Evolutionary conservation across 371 early-diverging fungal species (phyloP).

Genomic region (Rhizopus delemar): DNA sequence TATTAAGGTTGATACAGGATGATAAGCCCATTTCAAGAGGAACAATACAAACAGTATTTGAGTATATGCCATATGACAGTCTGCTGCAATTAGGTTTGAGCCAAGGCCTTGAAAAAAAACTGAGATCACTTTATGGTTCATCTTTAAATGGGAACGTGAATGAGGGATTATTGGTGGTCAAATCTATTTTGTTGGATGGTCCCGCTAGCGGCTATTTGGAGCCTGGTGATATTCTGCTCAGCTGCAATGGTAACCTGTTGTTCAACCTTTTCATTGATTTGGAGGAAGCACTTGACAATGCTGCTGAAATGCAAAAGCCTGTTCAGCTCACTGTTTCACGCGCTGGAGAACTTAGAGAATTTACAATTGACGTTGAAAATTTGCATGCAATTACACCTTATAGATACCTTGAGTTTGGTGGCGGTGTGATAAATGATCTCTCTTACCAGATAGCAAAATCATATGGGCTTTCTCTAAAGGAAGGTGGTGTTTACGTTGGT

Average conservation of each 20-base stretch:
- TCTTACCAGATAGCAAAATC: conserved; percentile 85
- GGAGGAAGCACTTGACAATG: conserved; percentile 66
- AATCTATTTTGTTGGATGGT: conserved; percentile 68
- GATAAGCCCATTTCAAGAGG: conserved; percentile 70
- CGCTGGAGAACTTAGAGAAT: conserved; percentile 55
- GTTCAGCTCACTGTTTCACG: conserved; percentile 70
- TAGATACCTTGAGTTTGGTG: conserved; percentile 82
- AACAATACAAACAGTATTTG: conserved; percentile 73
- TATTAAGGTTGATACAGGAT: conserved; percentile 59
- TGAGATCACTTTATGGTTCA: conserved; percentile 57
- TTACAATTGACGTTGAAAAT: conserved; percentile 70
- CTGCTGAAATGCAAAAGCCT: conserved; percentile 53
- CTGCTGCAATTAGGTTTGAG: conserved; percentile 60
- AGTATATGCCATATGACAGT: conserved; percentile 65
- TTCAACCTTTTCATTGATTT: conserved; percentile 67
- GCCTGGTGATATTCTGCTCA: conserved; percentile 75
- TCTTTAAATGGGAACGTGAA: conserved; percentile 47
- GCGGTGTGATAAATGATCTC: conserved; percentile 78
- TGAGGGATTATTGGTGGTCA: conserved; percentile 73
- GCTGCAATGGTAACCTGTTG: conserved; percentile 59
- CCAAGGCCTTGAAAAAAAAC: conserved; percentile 54
- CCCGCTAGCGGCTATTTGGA: conserved; percentile 65
- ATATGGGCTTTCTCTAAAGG: conserved; percentile 69
- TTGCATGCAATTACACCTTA: conserved; percentile 75
- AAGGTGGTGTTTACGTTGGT: conserved; percentile 81